phyloP scores from a whole-genome alignment of 805 yeast genomes.

The Schwanniomyces vanrijiae region DNA sequence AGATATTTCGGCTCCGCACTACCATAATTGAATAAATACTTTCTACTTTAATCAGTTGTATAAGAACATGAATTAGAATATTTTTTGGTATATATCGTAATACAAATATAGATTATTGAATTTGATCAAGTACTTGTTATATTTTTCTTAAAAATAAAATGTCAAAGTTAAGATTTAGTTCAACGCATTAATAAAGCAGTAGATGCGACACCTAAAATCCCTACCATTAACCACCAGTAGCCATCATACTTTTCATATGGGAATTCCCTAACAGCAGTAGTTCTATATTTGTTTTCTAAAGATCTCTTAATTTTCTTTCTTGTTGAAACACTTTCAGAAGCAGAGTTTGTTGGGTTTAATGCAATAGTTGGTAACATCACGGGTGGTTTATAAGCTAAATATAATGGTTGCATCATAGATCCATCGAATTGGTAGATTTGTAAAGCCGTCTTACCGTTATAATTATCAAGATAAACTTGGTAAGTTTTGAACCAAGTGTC shows the following conservation, averaged over 20 bases:
- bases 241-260: constrained; percentile 35
- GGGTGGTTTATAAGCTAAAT: constrained; percentile 90
- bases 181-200: constrained; percentile 30
- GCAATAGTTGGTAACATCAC: constrained; percentile 94
- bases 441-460: constrained; percentile 80
- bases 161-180: background rate
- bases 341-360: constrained; percentile 73
- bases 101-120: background rate
- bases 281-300: constrained; percentile 75
- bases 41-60: background rate
- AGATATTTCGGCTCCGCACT: background rate
- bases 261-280: constrained; percentile 62
- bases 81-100: background rate
- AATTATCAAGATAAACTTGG: constrained; percentile 64
- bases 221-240: constrained; percentile 60
- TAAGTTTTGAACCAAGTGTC: constrained; percentile 57
- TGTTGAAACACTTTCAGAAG: constrained; percentile 34
- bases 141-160: background rate
- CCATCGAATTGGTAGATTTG: constrained; percentile 80
- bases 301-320: constrained; percentile 62
- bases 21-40: background rate
- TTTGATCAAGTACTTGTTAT: background rate
- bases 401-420: constrained; percentile 78
- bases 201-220: constrained; percentile 41
- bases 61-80: too few species aligned